A percentile compares a stretch with the other conserved stretches of the same genome.
phyloP scores from a whole-genome alignment of 768 basidiomycete genomes.

The Panaeolus cyanescens region DNA sequence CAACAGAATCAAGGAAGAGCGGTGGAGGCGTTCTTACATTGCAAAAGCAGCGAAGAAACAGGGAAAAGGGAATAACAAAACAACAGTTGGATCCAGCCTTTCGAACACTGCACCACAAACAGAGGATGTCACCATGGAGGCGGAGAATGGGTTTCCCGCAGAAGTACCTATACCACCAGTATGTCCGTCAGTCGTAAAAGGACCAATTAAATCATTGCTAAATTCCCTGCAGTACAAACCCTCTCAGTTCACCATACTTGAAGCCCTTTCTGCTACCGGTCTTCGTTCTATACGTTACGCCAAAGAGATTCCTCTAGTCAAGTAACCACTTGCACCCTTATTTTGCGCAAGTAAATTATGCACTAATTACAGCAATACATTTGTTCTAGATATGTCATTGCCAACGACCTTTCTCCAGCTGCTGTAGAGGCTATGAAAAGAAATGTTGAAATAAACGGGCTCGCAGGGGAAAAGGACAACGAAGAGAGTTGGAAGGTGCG shows the following conservation, averaged over 20 bases:
- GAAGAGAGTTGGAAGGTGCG: conserved; percentile 54
- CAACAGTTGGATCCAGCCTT: conserved; percentile 9
- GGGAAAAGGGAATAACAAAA: conserved; percentile 27
- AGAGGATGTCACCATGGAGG: neutral
- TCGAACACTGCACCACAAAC: neutral
- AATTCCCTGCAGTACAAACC: conserved; percentile 46
- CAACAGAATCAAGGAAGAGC: conserved; percentile 61
- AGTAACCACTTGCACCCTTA: conserved; percentile 47
- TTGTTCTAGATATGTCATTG: conserved; percentile 78
- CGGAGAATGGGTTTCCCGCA: neutral
- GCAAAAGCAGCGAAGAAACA: conserved; percentile 52
- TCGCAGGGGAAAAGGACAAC: conserved; percentile 37
- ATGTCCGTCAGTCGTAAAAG: conserved; percentile 37
- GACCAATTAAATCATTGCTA: neutral
- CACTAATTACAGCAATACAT: conserved; percentile 11
- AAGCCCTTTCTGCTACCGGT: conserved; percentile 95
- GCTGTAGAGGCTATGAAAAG: conserved; percentile 85
- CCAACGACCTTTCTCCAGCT: conserved; percentile 86
- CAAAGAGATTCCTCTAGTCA: conserved; percentile 90
- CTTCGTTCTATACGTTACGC: conserved; percentile 96
- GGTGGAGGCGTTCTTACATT: conserved; percentile 44
- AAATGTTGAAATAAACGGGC: conserved; percentile 82
- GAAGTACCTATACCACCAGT: conserved; percentile 33
- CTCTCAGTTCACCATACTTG: conserved; percentile 77
- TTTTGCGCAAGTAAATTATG: neutral